Base-by-base conservation (phyloP, 495 filamentous ascomycete genomes). In the Annulohypoxylon bovei region DNA sequence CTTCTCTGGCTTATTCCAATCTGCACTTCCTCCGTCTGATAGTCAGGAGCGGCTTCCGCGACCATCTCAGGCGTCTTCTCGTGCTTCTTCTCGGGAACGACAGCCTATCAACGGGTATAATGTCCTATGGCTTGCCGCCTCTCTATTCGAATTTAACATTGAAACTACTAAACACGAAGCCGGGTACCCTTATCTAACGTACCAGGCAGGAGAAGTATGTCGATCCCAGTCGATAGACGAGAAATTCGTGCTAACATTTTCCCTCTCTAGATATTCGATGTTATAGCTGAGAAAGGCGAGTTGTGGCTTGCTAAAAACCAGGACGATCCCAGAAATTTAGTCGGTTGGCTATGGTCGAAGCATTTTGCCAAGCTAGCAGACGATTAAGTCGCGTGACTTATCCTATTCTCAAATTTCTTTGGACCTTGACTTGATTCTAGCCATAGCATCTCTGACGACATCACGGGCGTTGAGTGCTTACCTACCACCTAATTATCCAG, bases 291-390 rank as follows among this genome's bases (percentile, higher is more conserved):
- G 76, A 98, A 98, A 77, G 95, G 95, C 55, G 95, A 98, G 81
- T 89, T 98, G 14, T 99, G 95, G 96, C 89, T 99, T 30, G 95
- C 95, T 6, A 92, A 91, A 76, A 99, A 99, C 75, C 95, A 99
- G 79, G 95, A 99, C 76, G 96, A 99, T 78, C 81, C 86, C 3
- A 82, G 81, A 16, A 84, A 88, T 22, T 83, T 88, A 67, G 87
- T 98, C n/a, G 95, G 95, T 42, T 99, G 95, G 95, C 97, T 99
- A 67, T 99, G 95, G 95, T 95, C 92, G 73, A 96, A 97, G 76
- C 95, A 99, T 81, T 98, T 99, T 81, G 92, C 91, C 52, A 92
- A 92, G 62, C 75, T 93, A 67, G 89, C 89, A 33, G 83, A 85
- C 72, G 81, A 82, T 50, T 83, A 78, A 62, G 16, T 33, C 6